Percentiles rank a stretch among this genome's conserved stretches.
These are phyloP conservation scores for Cytospora schulzeri DNA, from an alignment of 2,329 filamentous ascomycete species.

Conservation along the genomic window DNA sequence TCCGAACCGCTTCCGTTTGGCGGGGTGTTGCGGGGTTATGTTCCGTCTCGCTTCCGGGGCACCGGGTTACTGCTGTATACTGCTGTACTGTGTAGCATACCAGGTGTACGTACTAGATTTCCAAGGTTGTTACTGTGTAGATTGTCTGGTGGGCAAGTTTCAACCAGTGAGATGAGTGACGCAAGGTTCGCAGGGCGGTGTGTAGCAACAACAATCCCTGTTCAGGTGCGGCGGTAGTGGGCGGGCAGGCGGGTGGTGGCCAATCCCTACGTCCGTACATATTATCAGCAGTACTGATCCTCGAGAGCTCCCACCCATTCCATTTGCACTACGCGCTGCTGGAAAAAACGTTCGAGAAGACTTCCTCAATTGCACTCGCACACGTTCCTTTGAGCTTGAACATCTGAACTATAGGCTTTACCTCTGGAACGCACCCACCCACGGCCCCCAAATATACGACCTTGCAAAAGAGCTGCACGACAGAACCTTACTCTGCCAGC, in stretches of 20 bases:
- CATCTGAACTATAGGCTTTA: slow-evolving; percentile 3
- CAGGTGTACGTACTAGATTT: too few species aligned
- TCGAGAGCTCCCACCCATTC: background rate
- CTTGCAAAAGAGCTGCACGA: slow-evolving; percentile 20
- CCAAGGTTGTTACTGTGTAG: too few species aligned
- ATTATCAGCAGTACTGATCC: background rate
- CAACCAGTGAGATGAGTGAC: slow-evolving; percentile 5
- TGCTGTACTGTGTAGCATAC: too few species aligned
- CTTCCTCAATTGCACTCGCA: slow-evolving; percentile 6
- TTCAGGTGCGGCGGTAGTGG: too few species aligned
- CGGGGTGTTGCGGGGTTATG: slow-evolving; percentile 8
- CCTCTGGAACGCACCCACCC: slow-evolving; percentile 13
- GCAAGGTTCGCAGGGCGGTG: slow-evolving; percentile 13
- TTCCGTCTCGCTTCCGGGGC: slow-evolving; percentile 7
- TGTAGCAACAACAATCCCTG: background rate
- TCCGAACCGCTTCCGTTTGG: slow-evolving; percentile 13
- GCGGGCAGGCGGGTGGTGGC: background rate
- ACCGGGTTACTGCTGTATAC: background rate
- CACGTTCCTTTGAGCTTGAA: background rate
- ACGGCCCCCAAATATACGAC: background rate
- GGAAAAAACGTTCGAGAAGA: background rate
- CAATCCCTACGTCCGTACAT: slow-evolving; percentile 1
- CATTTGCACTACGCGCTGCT: background rate
- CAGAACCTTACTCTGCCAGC: slow-evolving; percentile 20
- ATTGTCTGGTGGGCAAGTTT: background rate